phyloP scores from a whole-genome alignment of 352 stramenopile species.

The Phytophthora brassicae region DNA sequence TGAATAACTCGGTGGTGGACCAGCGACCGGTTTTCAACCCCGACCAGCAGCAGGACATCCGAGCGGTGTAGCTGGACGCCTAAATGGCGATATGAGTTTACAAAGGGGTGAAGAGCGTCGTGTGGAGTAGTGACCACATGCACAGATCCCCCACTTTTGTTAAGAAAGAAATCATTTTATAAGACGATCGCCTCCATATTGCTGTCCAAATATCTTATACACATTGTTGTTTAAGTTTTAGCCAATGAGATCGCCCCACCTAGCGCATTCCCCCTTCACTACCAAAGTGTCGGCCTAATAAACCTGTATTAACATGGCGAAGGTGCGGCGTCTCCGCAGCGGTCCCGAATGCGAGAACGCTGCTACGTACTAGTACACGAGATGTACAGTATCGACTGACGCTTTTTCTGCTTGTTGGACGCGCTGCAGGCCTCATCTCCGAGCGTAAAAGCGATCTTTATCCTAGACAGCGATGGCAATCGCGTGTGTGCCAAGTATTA shows the following conservation, averaged over 20 bases:
- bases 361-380: neutral
- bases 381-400: neutral
- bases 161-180: constrained; percentile 33
- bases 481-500: constrained; percentile 93
- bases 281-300: constrained; percentile 16
- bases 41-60: constrained; percentile 47
- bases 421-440: constrained; percentile 56
- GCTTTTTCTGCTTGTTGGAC: constrained; percentile 8
- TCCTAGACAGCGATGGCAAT: constrained; percentile 87
- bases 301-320: constrained; percentile 44
- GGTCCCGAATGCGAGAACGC: neutral
- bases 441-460: constrained; percentile 88
- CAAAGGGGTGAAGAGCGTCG: neutral
- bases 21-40: constrained; percentile 49
- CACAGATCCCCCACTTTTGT: constrained; percentile 21
- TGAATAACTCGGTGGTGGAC: constrained; percentile 48
- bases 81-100: constrained; percentile 26
- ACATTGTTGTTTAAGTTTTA: constrained; percentile 27
- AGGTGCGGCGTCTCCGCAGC: constrained; percentile 39
- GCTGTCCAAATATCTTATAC: neutral
- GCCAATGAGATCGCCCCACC: constrained; percentile 59
- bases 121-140: neutral
- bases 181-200: constrained; percentile 10
- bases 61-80: constrained; percentile 32
- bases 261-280: constrained; percentile 29